Conservation (phyloP, 78 protist genomes). For the Dictyostelium firmibasis region DNA sequence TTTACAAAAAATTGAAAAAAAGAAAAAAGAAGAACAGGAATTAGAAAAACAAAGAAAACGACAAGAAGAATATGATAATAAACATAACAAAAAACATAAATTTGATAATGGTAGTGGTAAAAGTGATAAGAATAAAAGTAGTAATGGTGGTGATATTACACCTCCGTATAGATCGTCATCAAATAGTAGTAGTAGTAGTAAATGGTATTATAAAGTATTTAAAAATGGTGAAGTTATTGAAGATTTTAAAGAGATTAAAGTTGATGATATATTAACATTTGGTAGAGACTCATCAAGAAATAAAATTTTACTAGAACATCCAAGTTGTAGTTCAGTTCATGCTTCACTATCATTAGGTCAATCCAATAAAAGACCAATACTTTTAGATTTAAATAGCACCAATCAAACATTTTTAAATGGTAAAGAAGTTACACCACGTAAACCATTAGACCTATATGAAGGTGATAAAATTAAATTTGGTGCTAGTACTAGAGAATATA, state of each 20-base stretch:
- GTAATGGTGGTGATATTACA: background rate
- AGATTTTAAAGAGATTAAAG: background rate
- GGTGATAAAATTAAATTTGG: slow-evolving; percentile 75
- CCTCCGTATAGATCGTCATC: background rate
- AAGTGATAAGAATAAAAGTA: background rate
- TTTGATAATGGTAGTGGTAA: background rate
- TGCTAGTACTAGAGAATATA: slow-evolving; percentile 67
- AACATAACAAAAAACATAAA: background rate
- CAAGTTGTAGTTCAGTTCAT: slow-evolving; percentile 51
- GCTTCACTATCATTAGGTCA: slow-evolving; percentile 19
- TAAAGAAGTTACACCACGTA: slow-evolving; percentile 33
- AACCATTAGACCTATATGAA: slow-evolving; percentile 39
- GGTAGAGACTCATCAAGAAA: slow-evolving; percentile 44
- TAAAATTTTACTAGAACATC: slow-evolving; percentile 43
- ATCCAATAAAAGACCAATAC: background rate
- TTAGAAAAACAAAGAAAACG: background rate
- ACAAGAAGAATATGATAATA: background rate
- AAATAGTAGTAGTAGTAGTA: background rate
- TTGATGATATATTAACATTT: slow-evolving; percentile 2
- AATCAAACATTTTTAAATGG: slow-evolving; percentile 65
- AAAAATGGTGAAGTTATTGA: slow-evolving; percentile 10
- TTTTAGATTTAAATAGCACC: slow-evolving; percentile 38
- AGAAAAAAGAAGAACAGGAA: slow-evolving; percentile 21
- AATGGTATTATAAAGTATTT: slow-evolving; percentile 40
- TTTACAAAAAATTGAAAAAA: background rate